Evolutionary conservation across 1,284 basidiomycete genomes (phyloP).

Genomic region (Moesziomyces antarcticus): DNA sequence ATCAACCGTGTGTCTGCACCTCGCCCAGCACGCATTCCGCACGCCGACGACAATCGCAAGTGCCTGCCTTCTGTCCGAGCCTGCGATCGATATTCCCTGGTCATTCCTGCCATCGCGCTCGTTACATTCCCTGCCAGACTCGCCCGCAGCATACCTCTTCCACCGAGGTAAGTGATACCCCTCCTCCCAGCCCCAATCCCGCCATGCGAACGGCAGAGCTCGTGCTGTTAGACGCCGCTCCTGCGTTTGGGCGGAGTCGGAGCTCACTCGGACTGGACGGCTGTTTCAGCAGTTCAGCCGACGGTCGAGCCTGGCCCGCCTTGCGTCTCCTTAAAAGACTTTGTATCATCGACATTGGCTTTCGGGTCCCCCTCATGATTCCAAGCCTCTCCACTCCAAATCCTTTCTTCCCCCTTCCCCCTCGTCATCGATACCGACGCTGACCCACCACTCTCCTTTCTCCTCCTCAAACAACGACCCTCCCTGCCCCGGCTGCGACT

Average conservation of each 20-base stretch:
- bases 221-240: too few species aligned
- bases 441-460: conserved; percentile 4
- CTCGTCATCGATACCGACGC: conserved; percentile 18
- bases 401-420: conserved; percentile 2
- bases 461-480: background rate
- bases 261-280: too few species aligned
- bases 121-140: conserved; percentile 31
- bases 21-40: conserved; percentile 25
- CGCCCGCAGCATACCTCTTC: conserved; percentile 19
- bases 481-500: conserved; percentile 1
- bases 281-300: conserved; percentile 4
- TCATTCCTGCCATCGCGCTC: conserved; percentile 33
- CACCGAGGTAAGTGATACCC: conserved; percentile 27
- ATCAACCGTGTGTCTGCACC: background rate
- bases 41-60: conserved; percentile 21
- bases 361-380: conserved; percentile 9
- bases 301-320: conserved; percentile 3
- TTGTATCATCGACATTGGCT: background rate
- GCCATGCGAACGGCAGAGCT: too few species aligned
- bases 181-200: background rate
- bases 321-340: conserved; percentile 22
- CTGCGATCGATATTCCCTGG: conserved; percentile 41
- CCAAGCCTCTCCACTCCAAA: conserved; percentile 22
- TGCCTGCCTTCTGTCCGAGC: conserved; percentile 22
- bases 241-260: too few species aligned